Conservation (phyloP, 495 filamentous ascomycete species). For the Lentithecium fluviatile region DNA sequence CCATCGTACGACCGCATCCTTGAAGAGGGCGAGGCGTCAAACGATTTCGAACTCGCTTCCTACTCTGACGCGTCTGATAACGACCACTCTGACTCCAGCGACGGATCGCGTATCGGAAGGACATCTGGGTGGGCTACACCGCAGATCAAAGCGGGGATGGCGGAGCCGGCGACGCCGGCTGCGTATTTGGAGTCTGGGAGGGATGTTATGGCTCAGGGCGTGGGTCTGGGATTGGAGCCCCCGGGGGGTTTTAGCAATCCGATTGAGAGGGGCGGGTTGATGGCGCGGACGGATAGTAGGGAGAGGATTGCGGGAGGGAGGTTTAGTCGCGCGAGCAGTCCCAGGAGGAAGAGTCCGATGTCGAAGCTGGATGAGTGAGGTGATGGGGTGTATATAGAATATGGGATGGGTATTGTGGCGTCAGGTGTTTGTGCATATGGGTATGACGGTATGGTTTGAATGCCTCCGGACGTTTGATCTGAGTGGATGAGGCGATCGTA, state of each 20-base stretch:
- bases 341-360: constrained; percentile 47
- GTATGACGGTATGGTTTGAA: no score
- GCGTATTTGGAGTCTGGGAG: constrained; percentile 43
- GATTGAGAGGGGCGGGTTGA: constrained; percentile 72
- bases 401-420: neutral
- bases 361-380: constrained; percentile 14
- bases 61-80: constrained; percentile 49
- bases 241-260: constrained; percentile 43
- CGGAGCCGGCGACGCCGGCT: constrained; percentile 54
- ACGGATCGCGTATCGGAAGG: constrained; percentile 51
- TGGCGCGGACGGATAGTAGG: constrained; percentile 75
- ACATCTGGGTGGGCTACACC: constrained; percentile 66
- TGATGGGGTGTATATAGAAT: neutral
- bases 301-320: constrained; percentile 61
- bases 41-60: constrained; percentile 47
- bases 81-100: constrained; percentile 52
- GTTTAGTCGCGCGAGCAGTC: constrained; percentile 62
- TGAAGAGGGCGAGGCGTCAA: constrained; percentile 65
- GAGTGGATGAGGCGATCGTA: no score
- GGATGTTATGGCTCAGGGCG: constrained; percentile 30
- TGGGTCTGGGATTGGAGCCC: constrained; percentile 34
- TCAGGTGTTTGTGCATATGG: no score
- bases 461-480: no score
- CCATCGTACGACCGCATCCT: constrained; percentile 78
- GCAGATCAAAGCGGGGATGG: constrained; percentile 58